Evolutionary conservation across 352 stramenopile species (phyloP), one percentile per base, ranked within the genome.

Genomic region (Thraustochytrium striatum): DNA sequence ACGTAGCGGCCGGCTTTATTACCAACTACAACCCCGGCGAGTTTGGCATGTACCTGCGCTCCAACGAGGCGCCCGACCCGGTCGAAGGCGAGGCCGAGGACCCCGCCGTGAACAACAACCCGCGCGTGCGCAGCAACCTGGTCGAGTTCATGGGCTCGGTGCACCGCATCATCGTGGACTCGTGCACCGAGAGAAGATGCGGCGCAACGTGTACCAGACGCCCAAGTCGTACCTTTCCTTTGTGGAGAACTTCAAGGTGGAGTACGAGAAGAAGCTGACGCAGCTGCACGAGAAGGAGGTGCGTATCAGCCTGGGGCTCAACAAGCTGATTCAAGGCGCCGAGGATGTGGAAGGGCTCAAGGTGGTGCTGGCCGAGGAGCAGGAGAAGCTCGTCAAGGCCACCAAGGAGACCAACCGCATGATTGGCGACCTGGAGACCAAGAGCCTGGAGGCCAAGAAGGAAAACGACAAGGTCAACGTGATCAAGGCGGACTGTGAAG

Each of bases 111-210:
- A 25, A 75, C 2, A 89, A 94, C 59, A 86, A 90, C 0, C 84
- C 88, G 30, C 85, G 91, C 70, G 86, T 91, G 11, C 93, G 92
- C 78, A 55, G 86, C 30, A 91, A 88, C 3, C 83, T 98, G 0
- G 98, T 98, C 88, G 95, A 91, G 2, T 94, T 98, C 84, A 98
- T 99, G 95, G 95, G 94, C 61, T 97, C 96, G 87, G 94, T 98
- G 2, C 95, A 99, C 79, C 90, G 91, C 50, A 98, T 98, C 83
- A 93, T 98, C 25, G 97, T 94, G 0, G 93, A 98, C 79, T 85
- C 97, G 38, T 99, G 95, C 81, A 93, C 98, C 69, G 95, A 99
- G 81, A 96, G 58, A 98, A 97, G 83, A 98, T 98, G 93, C 92
- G 95, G 72, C 87, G 96, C 0, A 89, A 93, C 25, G 96, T 99